Evolutionary conservation across 352 stramenopile species (phyloP).

Genomic region (Phytophthora megakarya): DNA sequence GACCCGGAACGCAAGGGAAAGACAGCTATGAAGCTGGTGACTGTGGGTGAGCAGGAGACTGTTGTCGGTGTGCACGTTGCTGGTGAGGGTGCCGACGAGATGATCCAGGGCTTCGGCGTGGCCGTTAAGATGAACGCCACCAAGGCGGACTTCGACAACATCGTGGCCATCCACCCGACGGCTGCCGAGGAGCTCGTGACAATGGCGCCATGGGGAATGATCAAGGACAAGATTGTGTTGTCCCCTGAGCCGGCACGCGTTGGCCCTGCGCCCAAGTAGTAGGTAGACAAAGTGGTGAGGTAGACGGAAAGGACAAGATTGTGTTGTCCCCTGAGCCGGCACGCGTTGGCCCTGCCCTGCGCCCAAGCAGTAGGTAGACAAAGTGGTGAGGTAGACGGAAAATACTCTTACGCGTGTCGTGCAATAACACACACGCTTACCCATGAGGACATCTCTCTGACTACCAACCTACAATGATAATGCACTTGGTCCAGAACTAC

Average conservation of each 20-base stretch:
- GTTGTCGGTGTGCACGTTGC: slow-evolving; percentile 97
- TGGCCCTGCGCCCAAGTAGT: slow-evolving; percentile 41
- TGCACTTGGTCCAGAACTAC: neutral
- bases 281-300: slow-evolving; percentile 3
- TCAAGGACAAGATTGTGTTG: slow-evolving; percentile 77
- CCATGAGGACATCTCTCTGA: neutral
- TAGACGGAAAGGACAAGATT: neutral
- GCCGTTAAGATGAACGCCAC: slow-evolving; percentile 98
- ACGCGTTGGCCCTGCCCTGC: slow-evolving; percentile 36
- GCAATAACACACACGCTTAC: neutral
- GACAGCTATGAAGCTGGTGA: slow-evolving; percentile 95
- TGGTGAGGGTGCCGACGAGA: slow-evolving; percentile 95
- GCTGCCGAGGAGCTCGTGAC: slow-evolving; percentile 96
- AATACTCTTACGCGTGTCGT: neutral
- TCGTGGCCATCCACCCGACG: slow-evolving; percentile 96
- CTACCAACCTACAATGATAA: neutral
- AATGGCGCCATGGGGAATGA: slow-evolving; percentile 88
- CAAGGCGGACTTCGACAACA: slow-evolving; percentile 96
- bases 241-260: slow-evolving; percentile 45
- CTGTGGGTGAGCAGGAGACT: slow-evolving; percentile 78
- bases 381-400: neutral
- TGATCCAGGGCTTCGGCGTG: slow-evolving; percentile 98
- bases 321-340: slow-evolving; percentile 50
- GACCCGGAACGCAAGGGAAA: slow-evolving; percentile 92
- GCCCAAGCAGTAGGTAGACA: slow-evolving; percentile 34